Evolutionary conservation across 2,329 filamentous ascomycete genomes (phyloP), one percentile per base, ranked within the genome.

Genomic region (Orbilia blumenaviensis): DNA sequence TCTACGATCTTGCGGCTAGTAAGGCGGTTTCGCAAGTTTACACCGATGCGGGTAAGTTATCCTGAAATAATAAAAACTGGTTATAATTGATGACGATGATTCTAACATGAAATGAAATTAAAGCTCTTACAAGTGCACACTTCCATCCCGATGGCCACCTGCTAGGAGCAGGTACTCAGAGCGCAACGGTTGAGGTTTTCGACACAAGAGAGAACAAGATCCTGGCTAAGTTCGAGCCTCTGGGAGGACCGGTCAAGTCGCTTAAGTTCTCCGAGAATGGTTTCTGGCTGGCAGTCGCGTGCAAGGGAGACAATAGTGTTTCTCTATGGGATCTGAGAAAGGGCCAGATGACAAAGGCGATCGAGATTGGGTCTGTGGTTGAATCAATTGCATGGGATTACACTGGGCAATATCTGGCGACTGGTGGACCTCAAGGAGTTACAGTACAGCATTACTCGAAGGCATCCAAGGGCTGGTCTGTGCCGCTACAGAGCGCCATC

Each of bases 131-230:
- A 0, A 88, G 90, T 60, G 91, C 90, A 78, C 88, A 91, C 34
- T 98, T 99, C 87, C 95, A 99, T 82, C 95, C 96, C 5, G 95
- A 99, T 81, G 95, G 95, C n/a, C 92, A 97, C 82, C 87, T 99
- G 4, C 89, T 98, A 80, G 94, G 93, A 41, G 91, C 91, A 1
- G 95, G 94, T 78, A 92, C 91, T n/a, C 85, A 85, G 8, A 87
- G 91, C 56, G 93, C 93, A 48, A 89, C 93, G 71, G 91, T 99
- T 82, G 92, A 94, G 82, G 88, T 99, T 63, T 98, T 92, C 84
- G 92, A 97, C 83, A 90, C 93, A 79, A 94, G 91, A 83, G 91
- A 88, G 0, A 91, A 93, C 38, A 88, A 90, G 75, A 87, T 89
- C 78, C 92, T 92, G 27, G 92, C 92, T 27, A 89, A 88, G 66